Evolutionary conservation across 768 basidiomycete species (phyloP).

Genomic region (Mycena amicta): DNA sequence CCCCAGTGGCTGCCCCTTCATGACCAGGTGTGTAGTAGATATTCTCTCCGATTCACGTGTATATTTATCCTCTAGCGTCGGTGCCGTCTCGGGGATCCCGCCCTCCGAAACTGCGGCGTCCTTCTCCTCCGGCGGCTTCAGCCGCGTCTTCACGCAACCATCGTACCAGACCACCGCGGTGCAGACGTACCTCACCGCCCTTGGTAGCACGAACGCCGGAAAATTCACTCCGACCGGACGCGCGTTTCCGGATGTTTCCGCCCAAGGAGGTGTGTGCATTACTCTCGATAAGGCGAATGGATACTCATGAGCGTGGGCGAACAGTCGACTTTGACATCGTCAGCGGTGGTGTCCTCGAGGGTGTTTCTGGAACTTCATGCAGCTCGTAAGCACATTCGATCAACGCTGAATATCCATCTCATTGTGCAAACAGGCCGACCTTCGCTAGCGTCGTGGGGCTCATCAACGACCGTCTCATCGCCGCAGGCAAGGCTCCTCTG

Average conservation of each 20-base stretch:
- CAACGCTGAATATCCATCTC: no score
- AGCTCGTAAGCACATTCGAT: conserved; percentile 7
- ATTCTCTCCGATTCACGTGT: background rate
- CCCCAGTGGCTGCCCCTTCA: conserved; percentile 46
- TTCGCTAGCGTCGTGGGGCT: conserved; percentile 41
- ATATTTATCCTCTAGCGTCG: conserved; percentile 25
- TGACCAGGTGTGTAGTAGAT: conserved; percentile 24
- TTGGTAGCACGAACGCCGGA: conserved; percentile 40
- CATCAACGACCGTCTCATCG: conserved; percentile 49
- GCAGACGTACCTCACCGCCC: conserved; percentile 25
- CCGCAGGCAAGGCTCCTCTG: conserved; percentile 35
- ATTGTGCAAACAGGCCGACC: background rate
- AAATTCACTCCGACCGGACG: conserved; percentile 35
- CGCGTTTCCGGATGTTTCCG: conserved; percentile 29
- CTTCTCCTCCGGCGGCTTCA: conserved; percentile 60
- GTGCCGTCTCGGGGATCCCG: conserved; percentile 43
- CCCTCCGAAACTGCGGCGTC: conserved; percentile 40
- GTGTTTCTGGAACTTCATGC: conserved; percentile 20
- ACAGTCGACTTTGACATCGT: conserved; percentile 18
- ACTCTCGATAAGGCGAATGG: background rate
- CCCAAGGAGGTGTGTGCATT: conserved; percentile 20
- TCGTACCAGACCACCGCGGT: conserved; percentile 32
- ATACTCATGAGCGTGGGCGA: background rate
- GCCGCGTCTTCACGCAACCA: conserved; percentile 38
- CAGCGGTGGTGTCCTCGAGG: conserved; percentile 15